These are phyloP conservation scores for Aspergillus niger DNA, from an alignment of 2,329 filamentous ascomycete genomes.

Conservation along the genomic window DNA sequence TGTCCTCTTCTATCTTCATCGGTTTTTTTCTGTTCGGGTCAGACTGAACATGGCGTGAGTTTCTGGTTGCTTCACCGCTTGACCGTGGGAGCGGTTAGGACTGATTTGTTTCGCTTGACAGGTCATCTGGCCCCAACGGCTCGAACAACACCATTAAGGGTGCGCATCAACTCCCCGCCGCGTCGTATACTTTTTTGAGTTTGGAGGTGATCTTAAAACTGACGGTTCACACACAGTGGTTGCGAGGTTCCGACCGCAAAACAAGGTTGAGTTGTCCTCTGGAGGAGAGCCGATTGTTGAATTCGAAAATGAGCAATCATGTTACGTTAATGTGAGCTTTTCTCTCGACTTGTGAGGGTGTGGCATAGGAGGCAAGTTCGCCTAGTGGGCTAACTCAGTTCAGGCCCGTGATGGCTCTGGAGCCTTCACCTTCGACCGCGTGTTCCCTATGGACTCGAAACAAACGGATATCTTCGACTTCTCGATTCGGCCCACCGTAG, in stretches of 20 bases:
- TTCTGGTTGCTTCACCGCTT: constrained; percentile 11
- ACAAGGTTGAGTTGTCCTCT: constrained; percentile 86
- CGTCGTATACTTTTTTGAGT: neutral
- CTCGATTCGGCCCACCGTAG: constrained; percentile 92
- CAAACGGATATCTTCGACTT: constrained; percentile 97
- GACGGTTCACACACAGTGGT: constrained; percentile 68
- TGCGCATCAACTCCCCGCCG: constrained; percentile 33
- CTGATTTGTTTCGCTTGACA: constrained; percentile 23
- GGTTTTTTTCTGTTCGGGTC: constrained; percentile 13
- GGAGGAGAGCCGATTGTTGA: constrained; percentile 89
- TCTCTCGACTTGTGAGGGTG: too few species aligned
- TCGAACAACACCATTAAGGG: constrained; percentile 59
- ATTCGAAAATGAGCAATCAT: constrained; percentile 88
- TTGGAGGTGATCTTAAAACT: constrained; percentile 32
- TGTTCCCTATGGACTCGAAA: constrained; percentile 90
- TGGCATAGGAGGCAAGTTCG: neutral
- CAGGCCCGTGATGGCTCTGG: constrained; percentile 82
- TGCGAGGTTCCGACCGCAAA: constrained; percentile 95
- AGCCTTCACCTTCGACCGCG: constrained; percentile 93
- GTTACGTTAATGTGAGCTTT: constrained; percentile 71
- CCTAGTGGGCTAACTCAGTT: constrained; percentile 21
- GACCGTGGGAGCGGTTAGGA: constrained; percentile 14
- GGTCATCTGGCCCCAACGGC: constrained; percentile 33
- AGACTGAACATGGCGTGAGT: constrained; percentile 53
- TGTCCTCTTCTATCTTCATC: constrained; percentile 13